Evolutionary conservation across 768 basidiomycete genomes (phyloP), one percentile per base, ranked within the genome.

Genomic region (Mycena metata): DNA sequence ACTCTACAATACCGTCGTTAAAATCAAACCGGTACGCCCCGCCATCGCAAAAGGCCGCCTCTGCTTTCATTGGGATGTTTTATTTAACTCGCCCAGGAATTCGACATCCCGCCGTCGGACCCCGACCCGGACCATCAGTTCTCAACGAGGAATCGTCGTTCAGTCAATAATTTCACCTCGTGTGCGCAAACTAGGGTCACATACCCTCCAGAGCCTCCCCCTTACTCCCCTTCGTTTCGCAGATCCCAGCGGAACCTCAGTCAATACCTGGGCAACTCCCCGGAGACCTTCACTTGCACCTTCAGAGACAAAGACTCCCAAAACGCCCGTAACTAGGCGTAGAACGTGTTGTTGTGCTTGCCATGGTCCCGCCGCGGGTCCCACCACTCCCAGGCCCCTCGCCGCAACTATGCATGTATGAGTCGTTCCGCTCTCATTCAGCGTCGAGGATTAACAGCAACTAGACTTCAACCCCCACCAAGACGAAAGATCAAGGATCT

Each of bases 51-150:
- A 26, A 6, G 16, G 17, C 9, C 2, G 7, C 3, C 12, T 24
- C 26, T 9, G n/a, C 5, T 52, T 36, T 11, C n/a, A n/a, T n/a
- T 33, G 30, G 30, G 30, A 3, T 30, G n/a, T 15, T n/a, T 10
- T 11, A 11, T 39, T 39, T 10, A 39, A 12, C 51, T 47, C 49
- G 35, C 49, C n/a, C 21, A 70, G 69, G 61, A 30, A 46, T 69
- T 69, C 23, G 43, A 30, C 54, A 66, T 72, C 36, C 70, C 70
- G 45, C 67, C 66, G 8, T 72, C 70, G 11, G 70, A 72, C 43
- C 65, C 70, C 17, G 64, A 72, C 54, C 70, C 70, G 3, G 39
- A 54, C 21, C 70, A 69, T 43, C 54, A 69, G 45, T 72, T 72
- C 19, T 72, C 70, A 24, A 69, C 62, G 10, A 39, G 66, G 33